Evolutionary conservation across 495 filamentous ascomycete species (phyloP), one percentile per base, ranked within the genome.

Genomic region (Penicillium odoratum): DNA sequence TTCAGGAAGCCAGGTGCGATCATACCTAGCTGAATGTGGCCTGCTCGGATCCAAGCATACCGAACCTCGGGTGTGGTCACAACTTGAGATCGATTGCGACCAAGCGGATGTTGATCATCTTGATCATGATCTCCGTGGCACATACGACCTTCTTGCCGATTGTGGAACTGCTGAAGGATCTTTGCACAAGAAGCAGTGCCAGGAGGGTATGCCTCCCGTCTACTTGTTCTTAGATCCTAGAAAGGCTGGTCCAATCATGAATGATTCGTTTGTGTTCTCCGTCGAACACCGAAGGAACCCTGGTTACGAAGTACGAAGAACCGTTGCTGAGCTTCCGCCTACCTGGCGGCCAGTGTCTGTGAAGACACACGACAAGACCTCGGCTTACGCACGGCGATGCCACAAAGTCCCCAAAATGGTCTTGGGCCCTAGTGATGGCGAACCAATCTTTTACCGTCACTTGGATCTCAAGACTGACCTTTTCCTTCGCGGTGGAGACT

Each of bases 191-290:
- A 66, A 68, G 29, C 47, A 61, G 25, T 53, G 52, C 4, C 54
- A 38, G 6, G 51, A 42, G 10, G 15, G 11, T 28, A 5, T n/a
- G 25, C 31, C 49, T 15, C 33, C 49, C n/a, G 31, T 88, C 5
- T 93, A 81, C 57, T 70, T 93, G 18, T 91, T 91, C 68, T 73
- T 88, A 45, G 88, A 93, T 40, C 81, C 81, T 0, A 68, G 72
- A 3, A 78, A 74, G 38, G 69, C 77, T 10, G 78, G 79, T 4
- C 53, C 70, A 16, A 65, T 77, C 0, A 59, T 71, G 0, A 45
- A 80, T 4, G 89, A 93, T 66, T 63, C 64, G 1, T 93, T 85
- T 62, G 83, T 91, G 15, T 90, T 93, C 62, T 79, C 87, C 1
- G 51, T 76, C 7, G 73, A 83, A 7, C 79, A 76, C 46, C 61